phyloP scores from a whole-genome alignment of 352 stramenopile species.

The Phytophthora ramorum region DNA sequence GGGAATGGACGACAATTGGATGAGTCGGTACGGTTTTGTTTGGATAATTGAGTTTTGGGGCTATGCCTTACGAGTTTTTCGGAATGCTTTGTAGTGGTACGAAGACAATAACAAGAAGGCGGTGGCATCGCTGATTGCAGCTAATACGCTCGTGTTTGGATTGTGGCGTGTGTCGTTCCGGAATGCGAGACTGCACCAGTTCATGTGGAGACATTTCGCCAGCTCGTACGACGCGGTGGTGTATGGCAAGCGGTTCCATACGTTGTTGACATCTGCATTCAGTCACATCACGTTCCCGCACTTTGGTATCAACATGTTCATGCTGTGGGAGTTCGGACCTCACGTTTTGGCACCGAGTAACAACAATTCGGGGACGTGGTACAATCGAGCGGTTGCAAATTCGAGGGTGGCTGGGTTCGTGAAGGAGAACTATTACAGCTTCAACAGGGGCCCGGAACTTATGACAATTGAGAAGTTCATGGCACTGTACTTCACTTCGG shows the following conservation, averaged over 20 bases:
- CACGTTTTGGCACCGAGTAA: slow-evolving; percentile 69
- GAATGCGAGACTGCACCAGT: slow-evolving; percentile 53
- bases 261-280: slow-evolving; percentile 80
- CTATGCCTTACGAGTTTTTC: neutral
- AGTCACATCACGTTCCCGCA: slow-evolving; percentile 86
- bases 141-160: slow-evolving; percentile 76
- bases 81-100: slow-evolving; percentile 39
- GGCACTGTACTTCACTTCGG: slow-evolving; percentile 75
- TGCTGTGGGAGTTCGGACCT: slow-evolving; percentile 87
- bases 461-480: slow-evolving; percentile 73
- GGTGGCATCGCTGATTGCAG: slow-evolving; percentile 66
- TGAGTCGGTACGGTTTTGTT: slow-evolving; percentile 27
- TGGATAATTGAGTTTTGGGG: neutral
- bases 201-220: slow-evolving; percentile 88
- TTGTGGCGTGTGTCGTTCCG: slow-evolving; percentile 76
- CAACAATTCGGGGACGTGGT: slow-evolving; percentile 49
- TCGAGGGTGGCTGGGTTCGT: slow-evolving; percentile 58
- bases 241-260: slow-evolving; percentile 71
- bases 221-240: slow-evolving; percentile 83
- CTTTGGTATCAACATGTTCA: slow-evolving; percentile 90
- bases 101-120: slow-evolving; percentile 70
- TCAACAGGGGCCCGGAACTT: slow-evolving; percentile 38
- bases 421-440: slow-evolving; percentile 34
- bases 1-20: slow-evolving; percentile 28
- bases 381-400: slow-evolving; percentile 55